Conservation (phyloP, 2,329 filamentous ascomycete genomes). For the Fusarium austroafricanum region DNA sequence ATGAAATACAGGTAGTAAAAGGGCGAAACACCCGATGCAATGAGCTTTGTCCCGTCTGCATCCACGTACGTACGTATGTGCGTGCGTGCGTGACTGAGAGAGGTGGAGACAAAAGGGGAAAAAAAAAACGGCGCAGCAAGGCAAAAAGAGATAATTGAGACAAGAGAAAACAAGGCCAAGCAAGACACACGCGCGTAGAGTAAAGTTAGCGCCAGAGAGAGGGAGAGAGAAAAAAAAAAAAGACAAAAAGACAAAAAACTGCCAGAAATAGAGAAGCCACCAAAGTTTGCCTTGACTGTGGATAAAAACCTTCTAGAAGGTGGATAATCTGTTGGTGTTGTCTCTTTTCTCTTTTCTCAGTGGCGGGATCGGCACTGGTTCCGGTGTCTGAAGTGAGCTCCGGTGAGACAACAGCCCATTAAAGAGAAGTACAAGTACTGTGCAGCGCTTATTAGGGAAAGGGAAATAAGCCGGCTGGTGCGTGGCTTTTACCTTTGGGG, state of each 20-base stretch:
- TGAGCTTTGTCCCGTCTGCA: not conserved
- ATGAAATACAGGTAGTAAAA: constrained; percentile 1
- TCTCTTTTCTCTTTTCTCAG: constrained; percentile 40
- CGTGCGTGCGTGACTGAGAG: not conserved
- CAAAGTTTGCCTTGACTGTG: not conserved
- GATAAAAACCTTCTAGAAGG: constrained; percentile 21
- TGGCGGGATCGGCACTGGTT: not conserved
- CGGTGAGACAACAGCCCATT: not conserved
- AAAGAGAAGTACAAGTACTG: too few relatives aligned
- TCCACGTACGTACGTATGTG: not conserved
- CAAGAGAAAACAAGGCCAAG: constrained; percentile 36
- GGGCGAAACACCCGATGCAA: constrained; percentile 17
- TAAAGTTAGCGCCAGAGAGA: constrained; percentile 4
- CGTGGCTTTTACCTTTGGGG: not conserved
- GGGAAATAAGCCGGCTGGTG: constrained; percentile 4
- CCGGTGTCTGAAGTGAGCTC: not conserved
- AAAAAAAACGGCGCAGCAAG: constrained; percentile 10
- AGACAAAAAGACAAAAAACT: not conserved
- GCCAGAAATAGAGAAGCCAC: not conserved
- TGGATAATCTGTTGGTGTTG: constrained; percentile 6
- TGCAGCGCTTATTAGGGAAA: not conserved
- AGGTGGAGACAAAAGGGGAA: constrained; percentile 22
- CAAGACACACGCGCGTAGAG: not conserved
- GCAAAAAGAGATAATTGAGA: constrained; percentile 2
- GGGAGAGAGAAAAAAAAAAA: too few relatives aligned